Evolutionary conservation across 768 basidiomycete species (phyloP).

Genomic region (Filobasidium floriforme): DNA sequence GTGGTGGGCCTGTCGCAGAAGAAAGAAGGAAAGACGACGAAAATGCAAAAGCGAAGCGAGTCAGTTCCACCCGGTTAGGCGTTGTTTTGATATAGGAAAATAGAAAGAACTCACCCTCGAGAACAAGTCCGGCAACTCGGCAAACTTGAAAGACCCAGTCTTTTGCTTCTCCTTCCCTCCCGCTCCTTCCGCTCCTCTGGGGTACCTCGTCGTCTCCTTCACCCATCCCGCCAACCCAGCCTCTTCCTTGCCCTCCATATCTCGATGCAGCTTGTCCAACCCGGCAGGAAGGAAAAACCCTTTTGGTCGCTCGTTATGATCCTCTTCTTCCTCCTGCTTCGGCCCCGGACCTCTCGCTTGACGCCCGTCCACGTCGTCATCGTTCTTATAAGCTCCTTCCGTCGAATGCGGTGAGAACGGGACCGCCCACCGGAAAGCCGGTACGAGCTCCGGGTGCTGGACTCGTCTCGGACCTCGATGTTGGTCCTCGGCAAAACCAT

Average conservation of each 20-base stretch:
- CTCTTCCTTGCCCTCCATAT: not conserved
- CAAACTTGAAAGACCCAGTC: not conserved
- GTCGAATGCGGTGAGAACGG: not conserved
- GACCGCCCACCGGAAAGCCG: not conserved
- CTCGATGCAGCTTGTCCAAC: not conserved
- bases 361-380: not conserved
- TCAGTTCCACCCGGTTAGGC: not conserved
- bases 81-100: not conserved
- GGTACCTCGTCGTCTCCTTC: slow-evolving; percentile 3
- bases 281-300: not conserved
- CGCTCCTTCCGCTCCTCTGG: not conserved
- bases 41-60: not conserved
- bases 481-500: not conserved
- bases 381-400: not conserved
- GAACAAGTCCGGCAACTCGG: not conserved
- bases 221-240: not conserved
- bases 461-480: too few relatives aligned
- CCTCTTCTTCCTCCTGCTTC: too few relatives aligned
- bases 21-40: not conserved
- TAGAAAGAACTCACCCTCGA: not conserved
- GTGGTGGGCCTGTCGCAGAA: not conserved
- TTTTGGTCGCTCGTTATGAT: not conserved
- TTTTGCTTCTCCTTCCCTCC: not conserved
- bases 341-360: not conserved
- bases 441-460: not conserved